Percentiles rank a stretch among this genome's conserved stretches.
Conservation (phyloP, 768 basidiomycete species). For the Asterophora parasitica region DNA sequence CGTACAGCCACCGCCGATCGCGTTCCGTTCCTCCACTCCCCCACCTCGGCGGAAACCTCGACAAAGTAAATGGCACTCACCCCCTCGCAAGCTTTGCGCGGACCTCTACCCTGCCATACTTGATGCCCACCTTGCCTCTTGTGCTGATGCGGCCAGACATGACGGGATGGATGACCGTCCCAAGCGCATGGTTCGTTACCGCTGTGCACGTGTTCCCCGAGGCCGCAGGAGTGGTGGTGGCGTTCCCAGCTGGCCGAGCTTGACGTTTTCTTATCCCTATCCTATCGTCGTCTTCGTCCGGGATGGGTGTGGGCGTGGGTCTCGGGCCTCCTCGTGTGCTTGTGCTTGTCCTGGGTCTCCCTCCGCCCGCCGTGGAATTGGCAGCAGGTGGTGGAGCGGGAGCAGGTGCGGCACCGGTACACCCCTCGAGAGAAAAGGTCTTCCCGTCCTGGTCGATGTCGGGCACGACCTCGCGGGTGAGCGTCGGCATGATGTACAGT, state of each 20-base stretch:
- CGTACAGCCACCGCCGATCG: too few relatives aligned
- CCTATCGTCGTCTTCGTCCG: neutral
- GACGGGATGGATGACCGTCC: constrained; percentile 67
- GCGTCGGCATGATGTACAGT: constrained; percentile 78
- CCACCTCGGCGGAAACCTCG: too few relatives aligned
- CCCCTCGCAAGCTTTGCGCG: constrained; percentile 58
- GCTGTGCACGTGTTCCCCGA: constrained; percentile 36
- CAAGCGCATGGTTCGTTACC: constrained; percentile 21
- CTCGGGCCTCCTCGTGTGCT: neutral
- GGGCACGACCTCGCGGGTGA: constrained; percentile 58
- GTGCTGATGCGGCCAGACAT: constrained; percentile 74
- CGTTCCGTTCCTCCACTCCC: too few relatives aligned
- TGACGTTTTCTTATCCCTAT: neutral
- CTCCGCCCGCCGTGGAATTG: neutral
- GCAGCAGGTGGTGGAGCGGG: too few relatives aligned
- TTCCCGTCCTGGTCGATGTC: constrained; percentile 48
- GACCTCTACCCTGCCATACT: constrained; percentile 58
- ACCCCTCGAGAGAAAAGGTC: constrained; percentile 62
- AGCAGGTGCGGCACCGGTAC: constrained; percentile 34
- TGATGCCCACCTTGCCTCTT: constrained; percentile 49
- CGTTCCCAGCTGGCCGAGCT: neutral
- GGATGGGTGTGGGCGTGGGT: neutral
- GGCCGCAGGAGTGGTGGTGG: neutral
- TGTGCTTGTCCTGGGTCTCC: neutral
- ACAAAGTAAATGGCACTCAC: constrained; percentile 26